phyloP scores from a whole-genome alignment of 441 rosid genomes.

The Croton laevigatus region DNA sequence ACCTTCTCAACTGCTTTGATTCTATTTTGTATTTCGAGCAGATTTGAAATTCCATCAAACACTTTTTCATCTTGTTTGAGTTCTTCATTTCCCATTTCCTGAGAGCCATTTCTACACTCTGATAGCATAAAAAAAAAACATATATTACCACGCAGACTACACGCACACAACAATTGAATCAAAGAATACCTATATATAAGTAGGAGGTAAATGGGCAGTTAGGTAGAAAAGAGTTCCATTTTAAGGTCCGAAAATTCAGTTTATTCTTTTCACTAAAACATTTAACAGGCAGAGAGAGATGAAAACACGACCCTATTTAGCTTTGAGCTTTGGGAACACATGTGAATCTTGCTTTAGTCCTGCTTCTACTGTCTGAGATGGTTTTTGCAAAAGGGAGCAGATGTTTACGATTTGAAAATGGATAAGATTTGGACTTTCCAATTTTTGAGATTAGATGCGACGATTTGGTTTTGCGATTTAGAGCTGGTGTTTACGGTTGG shows the following conservation, averaged over 20 bases:
- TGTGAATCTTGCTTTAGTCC: too few relatives aligned
- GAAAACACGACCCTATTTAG: not conserved
- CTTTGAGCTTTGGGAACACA: not conserved
- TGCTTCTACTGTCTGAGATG: too few relatives aligned
- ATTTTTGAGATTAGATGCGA: too few relatives aligned
- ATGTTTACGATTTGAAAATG: too few relatives aligned
- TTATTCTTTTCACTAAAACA: not conserved
- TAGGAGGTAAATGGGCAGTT: not conserved
- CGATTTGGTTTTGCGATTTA: too few relatives aligned
- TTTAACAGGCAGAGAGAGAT: not conserved
- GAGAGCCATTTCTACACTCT: conserved; percentile 42
- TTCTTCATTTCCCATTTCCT: conserved; percentile 30
- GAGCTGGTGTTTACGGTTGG: too few relatives aligned
- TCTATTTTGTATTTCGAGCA: conserved; percentile 64
- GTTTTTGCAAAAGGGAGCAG: too few relatives aligned
- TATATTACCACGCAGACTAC: conserved; percentile 6
- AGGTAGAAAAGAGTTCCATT: not conserved
- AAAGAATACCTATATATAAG: conserved; percentile 11
- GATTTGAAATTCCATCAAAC: conserved; percentile 52
- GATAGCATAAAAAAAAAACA: conserved; percentile 21
- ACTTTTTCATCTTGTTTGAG: conserved; percentile 20
- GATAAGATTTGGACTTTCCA: too few relatives aligned
- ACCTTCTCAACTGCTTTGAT: conserved; percentile 67
- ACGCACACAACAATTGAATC: conserved; percentile 5
- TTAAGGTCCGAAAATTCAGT: not conserved